Percentiles rank a stretch among this genome's conserved stretches.
These are phyloP conservation scores for Ascomycota sp. DNA, from an alignment of 2,329 filamentous ascomycete species.

Conservation along the genomic window DNA sequence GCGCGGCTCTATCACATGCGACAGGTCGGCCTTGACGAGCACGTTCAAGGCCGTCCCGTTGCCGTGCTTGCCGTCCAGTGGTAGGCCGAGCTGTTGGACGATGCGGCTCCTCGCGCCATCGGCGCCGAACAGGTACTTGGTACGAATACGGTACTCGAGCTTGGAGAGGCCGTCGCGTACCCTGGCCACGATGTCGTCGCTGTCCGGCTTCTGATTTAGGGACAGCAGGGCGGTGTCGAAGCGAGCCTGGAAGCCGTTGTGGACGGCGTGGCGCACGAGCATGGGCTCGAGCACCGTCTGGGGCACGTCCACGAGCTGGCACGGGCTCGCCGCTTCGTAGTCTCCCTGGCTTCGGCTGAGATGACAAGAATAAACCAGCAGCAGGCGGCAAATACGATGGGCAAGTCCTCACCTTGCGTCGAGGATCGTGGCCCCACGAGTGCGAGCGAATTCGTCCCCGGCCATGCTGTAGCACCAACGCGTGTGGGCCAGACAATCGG, in stretches of 20 bases:
- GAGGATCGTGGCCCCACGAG: constrained; percentile 29
- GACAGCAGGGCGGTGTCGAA: constrained; percentile 15
- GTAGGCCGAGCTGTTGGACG: constrained; percentile 14
- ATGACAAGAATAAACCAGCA: too few species aligned
- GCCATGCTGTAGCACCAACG: constrained; percentile 32
- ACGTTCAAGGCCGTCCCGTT: constrained; percentile 20
- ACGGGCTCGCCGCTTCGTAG: constrained; percentile 21
- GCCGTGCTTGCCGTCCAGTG: constrained; percentile 20
- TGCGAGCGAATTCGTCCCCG: constrained; percentile 28
- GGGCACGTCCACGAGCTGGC: constrained; percentile 19
- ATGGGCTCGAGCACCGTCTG: constrained; percentile 22
- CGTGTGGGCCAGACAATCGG: constrained; percentile 25
- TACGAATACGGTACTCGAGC: constrained; percentile 19
- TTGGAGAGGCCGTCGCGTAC: constrained; percentile 17
- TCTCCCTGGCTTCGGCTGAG: too few species aligned
- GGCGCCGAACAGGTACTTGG: constrained; percentile 33
- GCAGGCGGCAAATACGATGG: neutral
- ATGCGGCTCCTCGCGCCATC: constrained; percentile 25
- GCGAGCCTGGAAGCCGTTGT: constrained; percentile 14
- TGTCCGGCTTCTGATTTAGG: constrained; percentile 7
- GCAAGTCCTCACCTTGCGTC: constrained; percentile 13
- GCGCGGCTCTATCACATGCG: constrained; percentile 24
- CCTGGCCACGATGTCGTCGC: constrained; percentile 9
- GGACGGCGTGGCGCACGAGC: constrained; percentile 15
- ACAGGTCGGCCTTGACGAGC: constrained; percentile 24